phyloP scores from a whole-genome alignment of 805 yeast genomes.

The Starmerella tilneyi region DNA sequence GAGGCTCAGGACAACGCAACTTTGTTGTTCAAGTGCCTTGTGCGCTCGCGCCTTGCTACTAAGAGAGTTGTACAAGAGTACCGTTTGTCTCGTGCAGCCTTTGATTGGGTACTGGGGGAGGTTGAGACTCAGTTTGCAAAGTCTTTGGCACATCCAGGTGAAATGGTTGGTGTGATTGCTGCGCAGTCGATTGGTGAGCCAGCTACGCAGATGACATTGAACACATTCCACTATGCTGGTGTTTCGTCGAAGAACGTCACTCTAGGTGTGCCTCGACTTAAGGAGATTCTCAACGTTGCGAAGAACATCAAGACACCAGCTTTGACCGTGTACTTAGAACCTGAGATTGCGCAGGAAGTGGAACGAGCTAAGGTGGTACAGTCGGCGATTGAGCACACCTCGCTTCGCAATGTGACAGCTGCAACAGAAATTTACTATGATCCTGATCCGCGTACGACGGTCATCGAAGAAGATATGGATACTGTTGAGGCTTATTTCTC shows the following conservation, averaged over 20 bases:
- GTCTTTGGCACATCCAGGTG: constrained; percentile 91
- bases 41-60: constrained; percentile 83
- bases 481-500: constrained; percentile 96
- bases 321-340: constrained; percentile 79
- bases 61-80: constrained; percentile 89
- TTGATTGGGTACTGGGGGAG: constrained; percentile 93
- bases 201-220: constrained; percentile 94
- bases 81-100: constrained; percentile 71
- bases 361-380: constrained; percentile 91
- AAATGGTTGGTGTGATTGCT: constrained; percentile 96
- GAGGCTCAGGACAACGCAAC: constrained; percentile 94
- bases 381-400: constrained; percentile 94
- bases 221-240: constrained; percentile 97
- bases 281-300: constrained; percentile 96
- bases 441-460: constrained; percentile 96
- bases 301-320: constrained; percentile 99
- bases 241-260: constrained; percentile 94
- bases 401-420: constrained; percentile 88
- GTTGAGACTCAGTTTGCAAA: constrained; percentile 87
- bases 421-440: constrained; percentile 95
- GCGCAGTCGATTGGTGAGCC: constrained; percentile 98
- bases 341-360: constrained; percentile 73
- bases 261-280: constrained; percentile 93
- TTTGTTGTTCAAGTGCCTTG: constrained; percentile 74
- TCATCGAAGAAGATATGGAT: constrained; percentile 91